Conservation (phyloP, 345 rosid genomes). For the Hibiscus syriacus region DNA sequence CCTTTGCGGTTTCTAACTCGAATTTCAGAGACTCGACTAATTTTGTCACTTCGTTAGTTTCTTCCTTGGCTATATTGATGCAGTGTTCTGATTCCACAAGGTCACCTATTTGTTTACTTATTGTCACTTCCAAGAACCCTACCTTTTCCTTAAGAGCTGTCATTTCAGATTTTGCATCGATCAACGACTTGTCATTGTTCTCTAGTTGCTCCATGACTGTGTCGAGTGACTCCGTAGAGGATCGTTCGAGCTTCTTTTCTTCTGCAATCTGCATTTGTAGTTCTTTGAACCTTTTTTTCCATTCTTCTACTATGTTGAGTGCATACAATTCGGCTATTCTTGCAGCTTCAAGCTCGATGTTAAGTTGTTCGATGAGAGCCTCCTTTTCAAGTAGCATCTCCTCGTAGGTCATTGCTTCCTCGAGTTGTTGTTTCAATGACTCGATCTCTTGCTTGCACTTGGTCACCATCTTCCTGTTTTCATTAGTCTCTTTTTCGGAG, state of each 20-base stretch:
- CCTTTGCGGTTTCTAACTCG: slow-evolving; percentile 48
- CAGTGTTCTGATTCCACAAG: slow-evolving; percentile 48
- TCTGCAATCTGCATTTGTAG: slow-evolving; percentile 49
- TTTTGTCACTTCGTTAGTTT: slow-evolving; percentile 36
- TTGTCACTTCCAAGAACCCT: slow-evolving; percentile 62
- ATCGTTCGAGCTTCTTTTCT: slow-evolving; percentile 70
- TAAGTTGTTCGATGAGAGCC: slow-evolving; percentile 61
- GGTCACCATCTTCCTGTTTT: slow-evolving; percentile 34
- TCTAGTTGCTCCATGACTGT: slow-evolving; percentile 78
- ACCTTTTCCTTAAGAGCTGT: slow-evolving; percentile 59
- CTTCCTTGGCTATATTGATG: slow-evolving; percentile 35
- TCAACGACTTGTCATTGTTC: slow-evolving; percentile 57
- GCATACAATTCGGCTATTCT: slow-evolving; percentile 83
- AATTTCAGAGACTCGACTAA: slow-evolving; percentile 43
- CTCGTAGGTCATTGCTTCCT: slow-evolving; percentile 41
- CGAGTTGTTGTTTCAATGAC: slow-evolving; percentile 52
- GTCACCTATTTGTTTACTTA: slow-evolving; percentile 53
- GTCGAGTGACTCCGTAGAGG: slow-evolving; percentile 70
- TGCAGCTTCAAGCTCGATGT: slow-evolving; percentile 70
- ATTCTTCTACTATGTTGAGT: slow-evolving; percentile 55
- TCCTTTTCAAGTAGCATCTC: slow-evolving; percentile 51
- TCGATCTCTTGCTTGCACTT: slow-evolving; percentile 48
- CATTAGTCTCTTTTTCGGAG: slow-evolving; percentile 44
- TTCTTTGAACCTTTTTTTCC: slow-evolving; percentile 55
- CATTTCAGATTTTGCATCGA: slow-evolving; percentile 57